These are phyloP conservation scores for Cladosporium sp. DNA, from an alignment of 2,329 filamentous ascomycete genomes.

Conservation along the genomic window DNA sequence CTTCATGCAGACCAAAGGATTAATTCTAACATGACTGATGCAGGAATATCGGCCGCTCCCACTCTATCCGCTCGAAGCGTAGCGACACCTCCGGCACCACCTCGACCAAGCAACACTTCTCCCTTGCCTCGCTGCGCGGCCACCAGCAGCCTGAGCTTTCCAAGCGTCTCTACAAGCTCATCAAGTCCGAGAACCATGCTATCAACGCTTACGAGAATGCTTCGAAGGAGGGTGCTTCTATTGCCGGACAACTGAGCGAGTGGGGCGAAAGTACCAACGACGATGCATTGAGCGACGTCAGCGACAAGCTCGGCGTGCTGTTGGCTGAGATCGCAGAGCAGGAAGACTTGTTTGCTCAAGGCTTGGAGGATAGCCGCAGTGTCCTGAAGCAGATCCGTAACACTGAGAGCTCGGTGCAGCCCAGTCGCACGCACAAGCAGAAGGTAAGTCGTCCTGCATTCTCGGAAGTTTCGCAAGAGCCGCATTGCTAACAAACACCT, in stretches of 20 bases:
- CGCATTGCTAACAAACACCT: background rate
- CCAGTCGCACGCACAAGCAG: conserved; percentile 77
- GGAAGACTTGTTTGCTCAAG: conserved; percentile 82
- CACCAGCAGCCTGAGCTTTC: conserved; percentile 82
- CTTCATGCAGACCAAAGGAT: background rate
- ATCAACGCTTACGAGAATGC: conserved; percentile 81
- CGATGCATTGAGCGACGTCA: conserved; percentile 80
- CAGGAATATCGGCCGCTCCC: conserved; percentile 51
- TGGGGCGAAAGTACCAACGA: conserved; percentile 94
- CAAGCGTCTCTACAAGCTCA: conserved; percentile 82
- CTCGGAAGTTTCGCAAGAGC: background rate
- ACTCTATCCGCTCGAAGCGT: conserved; percentile 68
- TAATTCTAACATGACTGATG: background rate
- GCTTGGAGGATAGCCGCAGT: conserved; percentile 76
- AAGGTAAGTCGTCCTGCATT: conserved; percentile 47
- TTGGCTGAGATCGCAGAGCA: conserved; percentile 90
- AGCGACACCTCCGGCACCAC: conserved; percentile 44
- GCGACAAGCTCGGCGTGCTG: conserved; percentile 91
- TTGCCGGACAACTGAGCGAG: conserved; percentile 87
- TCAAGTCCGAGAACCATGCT: conserved; percentile 90
- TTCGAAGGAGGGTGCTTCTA: conserved; percentile 74
- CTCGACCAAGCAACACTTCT: conserved; percentile 61
- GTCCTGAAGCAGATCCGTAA: conserved; percentile 90
- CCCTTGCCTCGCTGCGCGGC: conserved; percentile 79
- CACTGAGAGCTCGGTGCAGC: conserved; percentile 92